Base-by-base conservation (phyloP, 148 eudicot species). In the Arctostaphylos glauca region DNA sequence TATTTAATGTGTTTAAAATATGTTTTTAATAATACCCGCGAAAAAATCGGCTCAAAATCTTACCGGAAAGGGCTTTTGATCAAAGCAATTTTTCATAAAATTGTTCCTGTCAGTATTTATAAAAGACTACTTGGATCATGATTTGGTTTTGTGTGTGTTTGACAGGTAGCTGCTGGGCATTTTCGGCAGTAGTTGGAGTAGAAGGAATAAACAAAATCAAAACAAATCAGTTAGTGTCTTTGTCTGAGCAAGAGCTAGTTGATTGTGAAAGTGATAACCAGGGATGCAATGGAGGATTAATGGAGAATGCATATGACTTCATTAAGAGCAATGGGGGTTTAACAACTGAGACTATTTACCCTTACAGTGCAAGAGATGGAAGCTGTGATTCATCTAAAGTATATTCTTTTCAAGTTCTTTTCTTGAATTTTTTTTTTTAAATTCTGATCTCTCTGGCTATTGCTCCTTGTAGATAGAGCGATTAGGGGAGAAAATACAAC, bases 141-240 rank as follows among this genome's bases (percentile, higher is more conserved):
- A 6, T 38, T n/a, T 52, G 49, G 67, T 19, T 64, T 8, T 47
- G 53, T 19, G 47, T 46, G 38, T 31, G 38, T 25, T 2, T 13
- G 41, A 68, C 87, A 90, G 92, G 94, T 60, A 91, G 96, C 73
- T 93, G 96, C 59, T 93, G 95, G 97, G 95, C 97, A 31, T 92
- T 92, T 81, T 91, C 98, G 47, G 85, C 93, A 38, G 83, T 92
- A 2, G 95, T 87, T 70, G 90, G 91, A 82, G 93, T 94, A 5
- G 98, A 94, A 78, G 98, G 98, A n/a, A 90, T 94, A 70, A 94
- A 94, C 84, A 88, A 94, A 79, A 89, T 94, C 76, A 94, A 86
- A 86, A 92, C 96, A 9, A 90, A 87, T 16, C 44, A 91, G 7
- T 67, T 94, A 14, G 82, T 91, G 23, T 88, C 95, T 21, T 79